Base-by-base conservation (phyloP, 176 grass and related monocot genomes). In the Alloteropsis semialata region DNA sequence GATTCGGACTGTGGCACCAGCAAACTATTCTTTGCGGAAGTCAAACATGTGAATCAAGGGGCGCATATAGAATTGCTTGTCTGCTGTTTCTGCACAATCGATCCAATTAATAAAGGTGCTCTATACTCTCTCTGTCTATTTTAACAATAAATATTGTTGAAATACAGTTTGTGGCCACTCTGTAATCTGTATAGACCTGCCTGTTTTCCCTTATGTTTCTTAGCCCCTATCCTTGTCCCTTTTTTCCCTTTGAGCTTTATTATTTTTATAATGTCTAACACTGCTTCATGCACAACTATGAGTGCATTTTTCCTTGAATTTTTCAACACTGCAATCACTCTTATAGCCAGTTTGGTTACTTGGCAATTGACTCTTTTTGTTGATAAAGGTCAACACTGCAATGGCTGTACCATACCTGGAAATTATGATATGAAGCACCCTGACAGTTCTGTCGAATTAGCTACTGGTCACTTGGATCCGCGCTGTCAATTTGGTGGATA, bases 1-100 rank as follows among this genome's bases (percentile, higher is more conserved):
- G 57, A 48, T 61, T 44, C 3, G 32, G 74, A 59, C 28, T 14
- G 45, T 39, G 9, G 43, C 11, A 45, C 6, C 12, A 9, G 50
- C 27, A 28, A 67, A 34, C 49, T 84, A 33, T 51, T 86, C 76
- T 80, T 86, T 65, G 84, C 24, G 0, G 76, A 86, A 80, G 18
- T 80, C 7, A 79, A 74, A 73, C 21, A 38, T 73, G 5, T 32
- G 8, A 33, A 8, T 3, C 28, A 36, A 51, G 44, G 45, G 51
- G n/a, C 43, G 14, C 34, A 67, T n/a, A 14, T 15, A 24, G 54
- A 73, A 60, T 9, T 85, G 33, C 2, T 54, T 5, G 17, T 73
- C 56, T 33, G 56, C 67, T 86, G 67, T 54, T 79, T 79, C 44
- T 65, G 67, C 56, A 54, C 11, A 46, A 14, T 86, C 18, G 5